These are phyloP conservation scores for Elasticomyces elasticus DNA, from an alignment of 495 filamentous ascomycete species.

Conservation along the genomic window DNA sequence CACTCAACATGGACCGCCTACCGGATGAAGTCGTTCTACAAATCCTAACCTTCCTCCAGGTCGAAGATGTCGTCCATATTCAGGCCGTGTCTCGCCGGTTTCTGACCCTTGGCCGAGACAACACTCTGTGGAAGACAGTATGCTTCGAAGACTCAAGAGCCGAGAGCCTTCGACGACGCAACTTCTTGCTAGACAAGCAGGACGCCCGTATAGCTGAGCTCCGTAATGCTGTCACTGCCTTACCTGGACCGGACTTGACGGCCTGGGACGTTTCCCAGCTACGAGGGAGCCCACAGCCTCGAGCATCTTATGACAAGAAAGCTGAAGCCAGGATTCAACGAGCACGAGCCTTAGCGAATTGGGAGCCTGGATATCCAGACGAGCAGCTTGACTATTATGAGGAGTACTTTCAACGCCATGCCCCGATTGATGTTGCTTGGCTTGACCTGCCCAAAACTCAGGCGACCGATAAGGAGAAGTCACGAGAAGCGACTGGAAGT, in stretches of 20 bases:
- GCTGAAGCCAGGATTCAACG: conserved; percentile 34
- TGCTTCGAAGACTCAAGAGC: conserved; percentile 62
- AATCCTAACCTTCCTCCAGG: conserved; percentile 65
- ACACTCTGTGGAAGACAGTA: conserved; percentile 62
- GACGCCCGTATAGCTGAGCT: conserved; percentile 26
- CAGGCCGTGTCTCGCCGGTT: conserved; percentile 62
- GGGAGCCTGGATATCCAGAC: conserved; percentile 66
- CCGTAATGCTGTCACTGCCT: conserved; percentile 26
- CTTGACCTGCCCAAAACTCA: conserved; percentile 47
- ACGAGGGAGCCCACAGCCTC: conserved; percentile 13
- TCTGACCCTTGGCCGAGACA: conserved; percentile 61
- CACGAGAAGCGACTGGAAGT: conserved; percentile 51
- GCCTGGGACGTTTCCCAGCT: conserved; percentile 13
- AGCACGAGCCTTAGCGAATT: conserved; percentile 55
- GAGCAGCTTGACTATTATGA: conserved; percentile 71
- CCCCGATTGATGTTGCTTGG: conserved; percentile 64
- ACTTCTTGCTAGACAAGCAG: conserved; percentile 30
- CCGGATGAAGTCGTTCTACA: conserved; percentile 71
- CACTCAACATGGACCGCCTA: conserved; percentile 45
- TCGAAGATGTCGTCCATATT: conserved; percentile 56
- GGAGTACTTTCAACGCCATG: conserved; percentile 78
- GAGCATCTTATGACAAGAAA: conserved; percentile 16
- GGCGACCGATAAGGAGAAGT: conserved; percentile 27
- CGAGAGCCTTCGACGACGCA: conserved; percentile 39
- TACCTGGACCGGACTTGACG: conserved; percentile 18